Evolutionary conservation across 2,329 filamentous ascomycete genomes (phyloP), one percentile per base, ranked within the genome.

Genomic region (Myriangium duriaei): DNA sequence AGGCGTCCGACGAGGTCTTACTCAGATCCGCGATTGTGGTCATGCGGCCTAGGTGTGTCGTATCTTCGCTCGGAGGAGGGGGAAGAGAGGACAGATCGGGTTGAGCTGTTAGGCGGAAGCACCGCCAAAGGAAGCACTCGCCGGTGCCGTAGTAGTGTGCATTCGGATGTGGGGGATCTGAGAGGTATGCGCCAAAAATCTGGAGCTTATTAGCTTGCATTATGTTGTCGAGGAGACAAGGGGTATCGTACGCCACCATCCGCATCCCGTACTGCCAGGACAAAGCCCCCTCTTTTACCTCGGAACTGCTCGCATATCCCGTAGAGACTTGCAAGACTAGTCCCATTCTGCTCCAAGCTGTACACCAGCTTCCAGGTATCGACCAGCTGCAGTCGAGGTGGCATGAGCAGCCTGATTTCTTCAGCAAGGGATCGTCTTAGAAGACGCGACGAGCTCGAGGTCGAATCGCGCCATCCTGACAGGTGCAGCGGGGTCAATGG

Each of bases 81-180:
- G 81, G 81, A 0, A 85, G 66, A 9, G 65, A 65, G 3, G 66
- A 57, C 10, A 69, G 58, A 42, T 70, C 65, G 2, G 68, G 57
- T 6, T 72, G 54, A 0, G 74, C 61, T 2, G 76, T 67, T 21
- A 87, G 65, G 3, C 80, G 61, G 31, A 76, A 76, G 1, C 82
- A 80, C 33, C 81, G 75, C 84, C 84, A 92, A 46, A 92, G 73
- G 59, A 92, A 98, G 61, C 88, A 96, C 60, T 98, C 91, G 51
- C 91, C 91, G 10, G 85, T 95, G 51, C 91, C 91, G 58, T 83
- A 98, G 66, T 94, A 98, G 46, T 87, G 81, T 2, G 84, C 63
- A 1, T 76, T 68, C 0, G 85, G 83, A 49, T 81, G 82, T 9
- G 88, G 87, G 35, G 81, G 70, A 56, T 98, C 88, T 37, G 85